Evolutionary conservation across 192 early-diverging fungal species (phyloP), one percentile per base, ranked within the genome.

Genomic region (Coemansia sp.): DNA sequence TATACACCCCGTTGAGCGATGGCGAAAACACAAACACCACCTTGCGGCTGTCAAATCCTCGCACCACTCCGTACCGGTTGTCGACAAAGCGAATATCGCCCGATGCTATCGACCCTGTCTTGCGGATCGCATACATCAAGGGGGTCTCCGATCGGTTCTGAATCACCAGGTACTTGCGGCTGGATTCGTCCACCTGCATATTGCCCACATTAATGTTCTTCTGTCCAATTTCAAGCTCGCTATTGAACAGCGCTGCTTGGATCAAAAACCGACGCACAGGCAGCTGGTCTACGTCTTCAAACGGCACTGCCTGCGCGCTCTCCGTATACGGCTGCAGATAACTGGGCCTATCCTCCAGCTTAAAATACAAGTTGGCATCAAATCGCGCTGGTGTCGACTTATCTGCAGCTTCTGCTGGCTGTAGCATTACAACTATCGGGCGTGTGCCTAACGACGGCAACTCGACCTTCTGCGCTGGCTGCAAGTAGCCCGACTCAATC

Each of bases 131-230:
- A 60, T 97, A 99, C 28, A 99, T 79, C 51, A 95, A 68, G 0
- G 94, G 87, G 16, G 87, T 85, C 66, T 96, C 94, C 17, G 89
- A 87, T 15, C 90, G 88, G 68, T 99, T 96, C 49, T 92, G 87
- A 34, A 97, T 83, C 18, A 99, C 90, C 14, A 87, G 83, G 65
- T 95, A 96, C 38, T 88, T 90, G 38, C 90, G 81, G 39, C 84
- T 82, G 0, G 64, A 32, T 63, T 89, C 87, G 63, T 93, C 90
- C 40, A 86, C 86, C 65, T 96, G 91, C 51, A 97, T 80, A 17
- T 83, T 80, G 28, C 96, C 96, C 74, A 99, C 96, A 51, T 97
- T 97, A 76, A 96, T 96, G 70, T 94, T 90, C 62, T 91, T 91
- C 64, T 99, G 96, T 16, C 93, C 93, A 1, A 99, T 70, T 37